phyloP scores from a whole-genome alignment of 2,329 filamentous ascomycete species.

The Aureobasidium sp. region DNA sequence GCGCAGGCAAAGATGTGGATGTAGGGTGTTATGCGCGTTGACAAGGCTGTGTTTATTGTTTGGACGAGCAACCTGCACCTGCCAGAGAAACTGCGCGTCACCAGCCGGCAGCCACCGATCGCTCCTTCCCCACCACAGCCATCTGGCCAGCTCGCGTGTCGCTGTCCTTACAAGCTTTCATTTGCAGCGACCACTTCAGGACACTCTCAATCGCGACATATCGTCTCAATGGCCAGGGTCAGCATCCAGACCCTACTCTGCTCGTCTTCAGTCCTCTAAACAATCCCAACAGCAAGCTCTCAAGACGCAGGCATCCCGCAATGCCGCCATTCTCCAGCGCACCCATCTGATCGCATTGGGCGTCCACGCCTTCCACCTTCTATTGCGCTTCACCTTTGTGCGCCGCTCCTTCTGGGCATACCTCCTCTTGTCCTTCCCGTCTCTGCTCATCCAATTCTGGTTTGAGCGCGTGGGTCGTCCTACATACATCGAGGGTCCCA shows the following conservation, averaged over 20 bases:
- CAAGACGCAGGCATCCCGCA: slow-evolving; percentile 66
- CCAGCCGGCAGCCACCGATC: not conserved
- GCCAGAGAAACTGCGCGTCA: slow-evolving; percentile 7
- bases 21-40: not conserved
- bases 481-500: slow-evolving; percentile 51
- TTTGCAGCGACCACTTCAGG: not conserved
- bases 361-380: slow-evolving; percentile 68
- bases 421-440: slow-evolving; percentile 63
- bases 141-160: slow-evolving; percentile 6
- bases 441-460: slow-evolving; percentile 72
- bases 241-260: not conserved
- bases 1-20: not conserved
- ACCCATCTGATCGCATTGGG: slow-evolving; percentile 70
- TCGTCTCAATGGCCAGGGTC: slow-evolving; percentile 6
- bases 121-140: not conserved
- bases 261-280: not conserved
- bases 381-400: slow-evolving; percentile 56
- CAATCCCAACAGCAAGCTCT: slow-evolving; percentile 40
- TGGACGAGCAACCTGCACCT: not conserved
- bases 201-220: not conserved
- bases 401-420: slow-evolving; percentile 55
- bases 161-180: not conserved
- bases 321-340: slow-evolving; percentile 67
- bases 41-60: slow-evolving; percentile 9
- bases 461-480: slow-evolving; percentile 82